Evolutionary conservation across 768 basidiomycete species (phyloP).

Genomic region (Hypholoma sublateritium): DNA sequence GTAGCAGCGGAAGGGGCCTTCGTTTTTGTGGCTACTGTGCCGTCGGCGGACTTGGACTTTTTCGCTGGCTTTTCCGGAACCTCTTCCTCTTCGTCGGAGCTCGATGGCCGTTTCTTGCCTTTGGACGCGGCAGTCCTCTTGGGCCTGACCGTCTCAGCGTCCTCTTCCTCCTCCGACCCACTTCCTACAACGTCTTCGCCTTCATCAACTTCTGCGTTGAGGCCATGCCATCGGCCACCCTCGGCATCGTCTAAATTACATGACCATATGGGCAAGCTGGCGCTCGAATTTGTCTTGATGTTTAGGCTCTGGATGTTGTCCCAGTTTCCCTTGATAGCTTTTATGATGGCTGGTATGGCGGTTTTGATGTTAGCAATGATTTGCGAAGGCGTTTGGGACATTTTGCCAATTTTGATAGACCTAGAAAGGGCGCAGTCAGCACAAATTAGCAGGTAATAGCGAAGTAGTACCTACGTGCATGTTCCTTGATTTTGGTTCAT

Average conservation of each 20-base stretch:
- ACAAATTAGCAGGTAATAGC: neutral
- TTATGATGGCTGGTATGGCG: conserved; percentile 73
- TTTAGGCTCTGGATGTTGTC: conserved; percentile 86
- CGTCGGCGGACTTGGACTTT: conserved; percentile 35
- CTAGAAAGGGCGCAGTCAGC: conserved; percentile 34
- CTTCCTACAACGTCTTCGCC: conserved; percentile 22
- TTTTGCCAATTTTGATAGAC: conserved; percentile 78
- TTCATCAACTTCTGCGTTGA: conserved; percentile 27
- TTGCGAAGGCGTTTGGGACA: conserved; percentile 73
- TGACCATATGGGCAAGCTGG: conserved; percentile 89
- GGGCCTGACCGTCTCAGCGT: neutral
- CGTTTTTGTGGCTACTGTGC: conserved; percentile 12
- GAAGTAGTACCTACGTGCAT: conserved; percentile 66
- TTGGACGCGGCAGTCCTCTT: conserved; percentile 20
- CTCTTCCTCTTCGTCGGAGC: conserved; percentile 36
- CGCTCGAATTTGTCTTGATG: conserved; percentile 85
- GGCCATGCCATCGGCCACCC: conserved; percentile 61
- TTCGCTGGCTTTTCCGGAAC: conserved; percentile 44
- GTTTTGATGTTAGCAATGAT: conserved; percentile 75
- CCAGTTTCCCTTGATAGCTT: conserved; percentile 79
- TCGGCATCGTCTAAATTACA: conserved; percentile 64
- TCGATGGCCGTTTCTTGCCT: conserved; percentile 37
- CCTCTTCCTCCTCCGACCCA: conserved; percentile 22
- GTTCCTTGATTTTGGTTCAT: conserved; percentile 95
- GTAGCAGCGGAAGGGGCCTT: conserved; percentile 7